Base-by-base conservation (phyloP, 345 rosid species). In the Jatropha curcas region DNA sequence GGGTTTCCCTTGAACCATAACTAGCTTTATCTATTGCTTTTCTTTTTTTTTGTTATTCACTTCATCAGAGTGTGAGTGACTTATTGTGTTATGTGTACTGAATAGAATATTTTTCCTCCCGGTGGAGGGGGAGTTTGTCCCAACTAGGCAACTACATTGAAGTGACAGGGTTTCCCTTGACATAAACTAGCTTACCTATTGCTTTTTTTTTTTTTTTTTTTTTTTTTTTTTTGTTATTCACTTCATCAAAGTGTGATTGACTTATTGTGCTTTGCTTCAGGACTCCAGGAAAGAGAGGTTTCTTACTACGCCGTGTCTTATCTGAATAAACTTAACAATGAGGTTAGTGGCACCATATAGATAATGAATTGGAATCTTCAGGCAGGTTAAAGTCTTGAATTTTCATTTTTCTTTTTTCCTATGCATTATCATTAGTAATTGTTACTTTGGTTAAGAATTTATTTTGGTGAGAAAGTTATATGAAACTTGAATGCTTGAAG, bases 261-360 rank as follows among this genome's bases (percentile, higher is more conserved):
- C 72, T 70, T 51, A 56, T 55, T 56, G 72, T 67, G 56, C 76
- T 60, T 72, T 71, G 25, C 50, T 82, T 69, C 92, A 96, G n/a
- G 99, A 91, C 99, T 82, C 98, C 99, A 67, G 98, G 99, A 85
- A n/a, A n/a, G n/a, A 86, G 97, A 74, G 99, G 93, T 82, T 96
- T 90, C 84, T 83, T 96, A 78, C 89, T 96, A 70, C 98, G 99
- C 6, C n/a, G 98, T 96, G 71, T 96, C 99, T 55, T 96, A 96
- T 85, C 95, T 96, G n/a, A n/a, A n/a, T 74, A 98, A 96, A 89
- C 93, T 96, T 70, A 91, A 96, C 82, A 96, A 96, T 53, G 99
- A 96, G 98, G 99, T 89, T 25, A 76, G 92, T 83, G 30, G 39
- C 22, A 28, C 46, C 62, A 45, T 28, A 57, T 0, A 31, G 16